A percentile compares a stretch with the other conserved stretches of the same genome.
phyloP scores from a whole-genome alignment of 371 early-diverging fungal species.

The Apophysomyces trapeziformis region DNA sequence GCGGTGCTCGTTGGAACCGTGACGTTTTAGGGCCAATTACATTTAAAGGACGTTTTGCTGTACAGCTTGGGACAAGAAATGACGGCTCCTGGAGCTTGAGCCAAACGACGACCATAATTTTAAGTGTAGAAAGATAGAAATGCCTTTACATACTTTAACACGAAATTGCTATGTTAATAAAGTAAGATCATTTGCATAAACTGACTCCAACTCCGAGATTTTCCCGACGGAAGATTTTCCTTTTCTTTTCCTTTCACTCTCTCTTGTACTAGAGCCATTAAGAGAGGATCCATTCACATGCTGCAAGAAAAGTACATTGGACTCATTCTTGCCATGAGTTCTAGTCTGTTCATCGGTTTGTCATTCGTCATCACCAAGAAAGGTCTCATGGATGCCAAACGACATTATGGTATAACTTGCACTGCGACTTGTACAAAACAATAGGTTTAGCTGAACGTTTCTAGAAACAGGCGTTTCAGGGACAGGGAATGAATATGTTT shows the following conservation, averaged over 20 bases:
- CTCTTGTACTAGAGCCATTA: too few relatives aligned
- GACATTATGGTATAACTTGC: constrained; percentile 18
- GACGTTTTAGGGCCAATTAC: too few relatives aligned
- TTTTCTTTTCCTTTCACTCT: neutral
- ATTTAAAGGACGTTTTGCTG: too few relatives aligned
- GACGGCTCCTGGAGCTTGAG: too few relatives aligned
- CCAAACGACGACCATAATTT: too few relatives aligned
- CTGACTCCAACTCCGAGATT: too few relatives aligned
- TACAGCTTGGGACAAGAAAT: too few relatives aligned
- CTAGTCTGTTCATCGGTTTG: constrained; percentile 81
- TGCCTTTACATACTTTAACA: too few relatives aligned
- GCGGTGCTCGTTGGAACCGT: too few relatives aligned
- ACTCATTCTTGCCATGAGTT: constrained; percentile 80
- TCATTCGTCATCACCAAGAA: constrained; percentile 88
- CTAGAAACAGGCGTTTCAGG: constrained; percentile 53
- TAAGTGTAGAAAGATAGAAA: too few relatives aligned
- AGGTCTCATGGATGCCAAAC: constrained; percentile 52
- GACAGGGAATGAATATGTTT: constrained; percentile 70
- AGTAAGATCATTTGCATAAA: too few relatives aligned
- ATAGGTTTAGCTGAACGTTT: neutral
- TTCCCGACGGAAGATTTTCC: neutral
- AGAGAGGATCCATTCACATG: constrained; percentile 22
- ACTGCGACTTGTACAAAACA: constrained; percentile 21
- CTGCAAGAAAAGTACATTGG: constrained; percentile 84
- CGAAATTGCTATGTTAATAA: too few relatives aligned